Evolutionary conservation across 2,329 filamentous ascomycete species (phyloP), one percentile per base, ranked within the genome.

Genomic region (Thelonectria discophora): DNA sequence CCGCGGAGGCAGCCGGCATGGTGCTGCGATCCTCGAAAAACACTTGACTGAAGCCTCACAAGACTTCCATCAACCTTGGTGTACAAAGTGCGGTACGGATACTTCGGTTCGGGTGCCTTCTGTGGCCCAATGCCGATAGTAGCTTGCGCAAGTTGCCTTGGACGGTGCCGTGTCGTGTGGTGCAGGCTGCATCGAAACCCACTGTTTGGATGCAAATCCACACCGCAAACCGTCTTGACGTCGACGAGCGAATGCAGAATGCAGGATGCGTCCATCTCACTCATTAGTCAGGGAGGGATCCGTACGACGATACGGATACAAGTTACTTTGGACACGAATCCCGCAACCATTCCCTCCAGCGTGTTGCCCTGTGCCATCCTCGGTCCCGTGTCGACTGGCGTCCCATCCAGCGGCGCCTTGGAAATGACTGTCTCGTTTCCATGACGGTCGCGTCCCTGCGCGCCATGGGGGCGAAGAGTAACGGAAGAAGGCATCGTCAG

Each of bases 41-140:
- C 66, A 67, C 63, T 62, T 48, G 43, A 62, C 17, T 51, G 46
- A 61, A 64, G 62, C 54, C 63, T 58, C 46, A n/a, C n/a, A 45
- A 39, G 52, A 24, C 46, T 40, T 53, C 24, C 27, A 55, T 58
- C 21, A 24, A 24, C 21, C 27, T 58, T 59, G 61, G n/a, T 58
- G 51, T 40, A 24, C 21, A 6, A 24, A 24, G 21, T 24, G 27
- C 18, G 40, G 46, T 32, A 17, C 54, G 46, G 42, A 55, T 27
- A 37, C 47, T 64, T 60, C 42, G 51, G 32, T 47, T 54, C 51
- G 42, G 55, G 54, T 57, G 54, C 58, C 49, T 46, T 55, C 52
- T 58, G 49, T 49, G 53, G 50, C 55, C 58, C 40, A 48, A 37
- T 20, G 30, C 46, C 30, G 50, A 48, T 52, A 54, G 34, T 5